These are phyloP conservation scores for Dipodascopsis uninucleata DNA, from an alignment of 805 yeast genomes.

Conservation along the genomic window DNA sequence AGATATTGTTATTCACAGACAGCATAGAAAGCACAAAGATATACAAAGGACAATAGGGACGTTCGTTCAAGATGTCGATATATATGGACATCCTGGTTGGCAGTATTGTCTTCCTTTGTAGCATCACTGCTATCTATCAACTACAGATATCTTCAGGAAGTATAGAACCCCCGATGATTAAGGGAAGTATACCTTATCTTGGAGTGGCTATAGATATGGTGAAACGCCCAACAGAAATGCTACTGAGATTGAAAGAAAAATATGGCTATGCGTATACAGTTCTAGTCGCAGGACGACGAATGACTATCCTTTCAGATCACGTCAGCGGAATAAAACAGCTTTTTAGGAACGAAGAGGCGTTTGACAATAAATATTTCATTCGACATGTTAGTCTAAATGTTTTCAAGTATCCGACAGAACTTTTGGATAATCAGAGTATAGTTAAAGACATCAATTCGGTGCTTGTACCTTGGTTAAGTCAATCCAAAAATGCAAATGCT, in stretches of 20 bases:
- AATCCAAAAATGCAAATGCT: too few relatives aligned
- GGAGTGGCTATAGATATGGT: constrained; percentile 13
- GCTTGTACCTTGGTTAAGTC: too few relatives aligned
- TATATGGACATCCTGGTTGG: constrained; percentile 1
- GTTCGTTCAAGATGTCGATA: background rate
- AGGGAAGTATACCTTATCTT: constrained; percentile 19
- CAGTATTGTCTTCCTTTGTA: constrained; percentile 3
- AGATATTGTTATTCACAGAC: too few relatives aligned
- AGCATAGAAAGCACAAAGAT: too few relatives aligned
- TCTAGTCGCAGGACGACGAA: constrained; percentile 15
- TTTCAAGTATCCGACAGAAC: too few relatives aligned
- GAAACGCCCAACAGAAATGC: constrained; percentile 11
- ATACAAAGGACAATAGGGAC: too few relatives aligned
- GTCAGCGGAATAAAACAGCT: constrained; percentile 20
- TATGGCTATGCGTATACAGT: constrained; percentile 19
- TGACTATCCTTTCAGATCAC: constrained; percentile 22
- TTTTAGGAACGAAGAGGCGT: too few relatives aligned
- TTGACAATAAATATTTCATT: too few relatives aligned
- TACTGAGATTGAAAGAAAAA: constrained; percentile 5
- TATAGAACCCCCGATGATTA: constrained; percentile 19
- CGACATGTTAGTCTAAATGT: too few relatives aligned
- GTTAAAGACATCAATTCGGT: too few relatives aligned
- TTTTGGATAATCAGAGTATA: too few relatives aligned
- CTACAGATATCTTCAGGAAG: background rate
- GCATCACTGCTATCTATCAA: constrained; percentile 5